Evolutionary conservation across 176 grass and related monocot genomes (phyloP), one percentile per base, ranked within the genome.

Genomic region (Dactylis glomerata): DNA sequence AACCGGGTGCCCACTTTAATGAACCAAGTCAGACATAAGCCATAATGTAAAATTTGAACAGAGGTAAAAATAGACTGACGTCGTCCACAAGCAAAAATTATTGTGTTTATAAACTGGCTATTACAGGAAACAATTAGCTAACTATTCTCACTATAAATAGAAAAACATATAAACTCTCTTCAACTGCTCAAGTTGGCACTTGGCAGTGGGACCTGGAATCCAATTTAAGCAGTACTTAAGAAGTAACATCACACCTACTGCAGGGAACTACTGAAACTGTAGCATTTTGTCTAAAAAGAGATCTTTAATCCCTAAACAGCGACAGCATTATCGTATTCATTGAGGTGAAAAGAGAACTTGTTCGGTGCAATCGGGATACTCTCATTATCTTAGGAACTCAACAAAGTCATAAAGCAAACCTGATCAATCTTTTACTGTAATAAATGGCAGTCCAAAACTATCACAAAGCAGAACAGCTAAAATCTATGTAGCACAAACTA

Each of bases 401-500:
- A 63, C 67, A 72, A 36, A 59, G 44, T 24, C 36, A 37, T 13
- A 51, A 59, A 61, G 28, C 7, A 78, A 78, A 82, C 22, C 31
- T 45, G 26, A 68, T 59, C 19, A 14, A 64, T 64, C 28, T 64
- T 64, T 64, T 33, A 64, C 61, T 33, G 51, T 24, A 58, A 81
- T 22, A 17, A 71, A 79, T 85, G 37, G 41, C 36, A 61, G 17
- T 76, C 37, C 32, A 80, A 51, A 87, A 49, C 45, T 44, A 61
- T 34, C n/a, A 61, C 14, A 50, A 54, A 50, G 62, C 13, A 26
- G 32, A 78, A 81, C 52, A 56, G 31, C 45, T 26, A 64, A 63
- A 83, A 23, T 51, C 68, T 67, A 46, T 52, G 69, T 10, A 75
- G 68, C 57, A 63, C 20, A 55, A 72, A 74, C 11, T 12, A 89